phyloP scores from a whole-genome alignment of 805 yeast genomes.

The Metschnikowia picachoensis region DNA sequence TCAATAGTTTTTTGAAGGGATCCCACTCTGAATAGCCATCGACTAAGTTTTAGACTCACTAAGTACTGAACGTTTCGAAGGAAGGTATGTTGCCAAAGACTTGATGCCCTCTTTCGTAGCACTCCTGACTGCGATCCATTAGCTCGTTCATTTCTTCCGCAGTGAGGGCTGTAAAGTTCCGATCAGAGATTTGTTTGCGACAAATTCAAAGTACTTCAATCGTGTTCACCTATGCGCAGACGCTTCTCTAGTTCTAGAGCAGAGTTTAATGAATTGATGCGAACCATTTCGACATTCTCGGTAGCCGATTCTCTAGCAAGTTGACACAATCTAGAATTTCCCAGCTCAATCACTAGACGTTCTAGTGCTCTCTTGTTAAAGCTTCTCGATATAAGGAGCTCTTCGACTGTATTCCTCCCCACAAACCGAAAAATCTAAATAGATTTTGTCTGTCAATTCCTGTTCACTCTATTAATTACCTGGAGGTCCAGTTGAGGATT shows the following conservation, averaged over 20 bases:
- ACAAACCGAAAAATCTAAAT: constrained; percentile 79
- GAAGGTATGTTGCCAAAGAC: constrained; percentile 29
- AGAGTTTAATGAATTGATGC: constrained; percentile 7
- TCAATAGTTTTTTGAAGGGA: too few relatives aligned
- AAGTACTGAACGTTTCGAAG: constrained; percentile 27
- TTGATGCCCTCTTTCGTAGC: constrained; percentile 32
- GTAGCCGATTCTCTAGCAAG: constrained; percentile 27
- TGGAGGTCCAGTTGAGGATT: constrained; percentile 96
- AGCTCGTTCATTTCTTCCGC: constrained; percentile 47
- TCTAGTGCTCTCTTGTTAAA: constrained; percentile 78
- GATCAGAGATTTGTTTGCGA: constrained; percentile 4
- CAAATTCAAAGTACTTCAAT: not conserved
- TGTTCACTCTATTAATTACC: constrained; percentile 92
- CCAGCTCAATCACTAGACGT: constrained; percentile 52
- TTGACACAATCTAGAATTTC: constrained; percentile 24
- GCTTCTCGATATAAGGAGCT: constrained; percentile 72
- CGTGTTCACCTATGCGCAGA: constrained; percentile 15
- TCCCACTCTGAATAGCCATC: too few relatives aligned
- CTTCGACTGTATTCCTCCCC: constrained; percentile 77
- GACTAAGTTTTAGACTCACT: too few relatives aligned
- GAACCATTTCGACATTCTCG: constrained; percentile 13
- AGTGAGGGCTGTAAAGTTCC: constrained; percentile 19
- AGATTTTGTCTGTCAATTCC: constrained; percentile 87
- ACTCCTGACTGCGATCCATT: constrained; percentile 43
- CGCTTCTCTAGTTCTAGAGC: constrained; percentile 4